Base-by-base conservation (phyloP, 2,329 filamentous ascomycete genomes). In the Aureobasidium melanogenum region DNA sequence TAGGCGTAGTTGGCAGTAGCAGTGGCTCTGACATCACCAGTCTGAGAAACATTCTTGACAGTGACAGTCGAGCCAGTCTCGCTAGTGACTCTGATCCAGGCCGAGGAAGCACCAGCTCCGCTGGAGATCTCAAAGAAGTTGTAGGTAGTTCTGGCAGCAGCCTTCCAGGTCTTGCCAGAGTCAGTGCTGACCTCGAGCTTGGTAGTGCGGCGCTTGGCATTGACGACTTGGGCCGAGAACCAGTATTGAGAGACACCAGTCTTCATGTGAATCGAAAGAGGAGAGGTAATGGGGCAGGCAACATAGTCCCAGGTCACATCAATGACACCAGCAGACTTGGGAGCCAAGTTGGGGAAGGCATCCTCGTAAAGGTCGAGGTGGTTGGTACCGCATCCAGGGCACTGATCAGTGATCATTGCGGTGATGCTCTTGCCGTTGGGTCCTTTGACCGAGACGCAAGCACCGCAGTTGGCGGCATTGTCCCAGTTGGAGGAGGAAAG, bases 381-480 rank as follows among this genome's bases (percentile, higher is more conserved):
- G 72, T 81, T 80, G 50, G 69, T 62, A 17, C 74, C 77, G 66
- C 82, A 84, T 63, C 76, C 77, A 41, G 82, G 81, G 70, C 82
- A 85, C 71, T 84, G 70, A 69, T 85, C 82, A 22, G 81, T 79
- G 64, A 84, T 73, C 85, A 88, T 88, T 41, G 82, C 85, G 34
- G 78, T 86, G 70, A 88, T 79, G 26, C 75, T 76, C 62, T 81
- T 82, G 19, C 84, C 84, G 15, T 70, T 76, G 0, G 82, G 82
- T 2, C 55, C 55, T 2, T 78, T 84, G 36, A 88, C 83, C 56
- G 78, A 71, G 14, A 88, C 73, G 65, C 86, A 88, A 22, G 78
- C 75, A 65, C 86, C 86, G 67, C 86, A 89, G 64, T 82, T 75
- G 44, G 75, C 77, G 1, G 80, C 77, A 57, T 70, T 73, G 55